Conservation (phyloP, 305 asterid genomes). For the Stenogyne calaminthoides region DNA sequence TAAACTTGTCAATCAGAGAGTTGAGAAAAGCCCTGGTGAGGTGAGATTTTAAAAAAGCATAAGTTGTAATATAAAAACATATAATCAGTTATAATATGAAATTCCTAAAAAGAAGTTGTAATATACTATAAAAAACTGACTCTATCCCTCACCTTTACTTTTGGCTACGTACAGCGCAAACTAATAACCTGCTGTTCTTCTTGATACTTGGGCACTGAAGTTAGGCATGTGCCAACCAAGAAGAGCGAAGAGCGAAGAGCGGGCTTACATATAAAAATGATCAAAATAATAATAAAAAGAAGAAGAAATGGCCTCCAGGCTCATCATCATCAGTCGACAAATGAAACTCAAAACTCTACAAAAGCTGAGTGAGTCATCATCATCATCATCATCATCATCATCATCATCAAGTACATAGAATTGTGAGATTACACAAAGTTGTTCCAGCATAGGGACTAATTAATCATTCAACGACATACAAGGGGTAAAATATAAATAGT, state of each 20-base stretch:
- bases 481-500: neutral
- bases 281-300: neutral
- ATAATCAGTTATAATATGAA: neutral
- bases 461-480: slow-evolving; percentile 29
- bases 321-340: neutral
- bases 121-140: neutral
- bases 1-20: neutral
- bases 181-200: neutral
- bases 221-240: neutral
- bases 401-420: neutral
- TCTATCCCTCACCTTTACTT: neutral
- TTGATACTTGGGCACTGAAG: neutral
- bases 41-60: neutral
- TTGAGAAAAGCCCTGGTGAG: neutral
- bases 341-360: neutral
- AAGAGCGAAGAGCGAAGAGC: too few species aligned
- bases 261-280: neutral
- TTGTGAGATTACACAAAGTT: slow-evolving; percentile 22
- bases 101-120: neutral
- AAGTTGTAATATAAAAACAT: neutral
- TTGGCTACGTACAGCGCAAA: neutral
- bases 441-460: slow-evolving; percentile 21
- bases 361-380: neutral
- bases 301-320: neutral
- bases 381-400: neutral